A percentile compares a stretch with the other conserved stretches of the same genome.
phyloP scores from a whole-genome alignment of 257 asterid species.

The Petrea volubilis region DNA sequence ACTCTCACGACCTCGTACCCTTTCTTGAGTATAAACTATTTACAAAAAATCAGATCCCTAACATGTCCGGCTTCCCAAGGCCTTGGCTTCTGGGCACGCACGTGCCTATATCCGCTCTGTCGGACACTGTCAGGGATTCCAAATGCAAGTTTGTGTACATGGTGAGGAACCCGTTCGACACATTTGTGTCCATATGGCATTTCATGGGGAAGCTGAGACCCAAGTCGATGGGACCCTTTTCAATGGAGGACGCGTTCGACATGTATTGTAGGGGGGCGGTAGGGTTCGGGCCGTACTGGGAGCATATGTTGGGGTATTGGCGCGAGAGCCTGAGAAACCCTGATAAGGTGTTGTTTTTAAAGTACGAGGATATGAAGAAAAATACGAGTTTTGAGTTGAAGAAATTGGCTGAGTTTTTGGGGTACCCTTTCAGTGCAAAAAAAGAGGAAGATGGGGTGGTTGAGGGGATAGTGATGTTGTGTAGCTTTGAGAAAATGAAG shows the following conservation, averaged over 20 bases:
- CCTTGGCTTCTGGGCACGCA: conserved; percentile 50
- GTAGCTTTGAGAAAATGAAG: conserved; percentile 49
- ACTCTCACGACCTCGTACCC: conserved; percentile 54
- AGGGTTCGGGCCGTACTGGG: conserved; percentile 60
- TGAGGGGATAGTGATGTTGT: conserved; percentile 34
- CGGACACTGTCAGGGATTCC: conserved; percentile 27
- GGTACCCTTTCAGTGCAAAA: conserved; percentile 38
- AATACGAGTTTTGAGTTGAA: conserved; percentile 20
- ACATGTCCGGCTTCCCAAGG: conserved; percentile 24
- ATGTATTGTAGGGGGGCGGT: conserved; percentile 37
- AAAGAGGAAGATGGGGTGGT: conserved; percentile 44
- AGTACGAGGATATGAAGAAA: conserved; percentile 55
- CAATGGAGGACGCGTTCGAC: conserved; percentile 33
- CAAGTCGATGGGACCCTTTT: not conserved
- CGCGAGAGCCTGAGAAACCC: conserved; percentile 32
- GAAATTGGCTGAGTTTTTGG: conserved; percentile 47
- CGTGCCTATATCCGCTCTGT: conserved; percentile 36
- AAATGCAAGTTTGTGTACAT: conserved; percentile 42
- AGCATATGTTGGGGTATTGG: conserved; percentile 65
- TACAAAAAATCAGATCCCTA: conserved; percentile 24
- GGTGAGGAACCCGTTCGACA: conserved; percentile 51
- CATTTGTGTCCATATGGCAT: conserved; percentile 44
- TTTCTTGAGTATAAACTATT: conserved; percentile 47
- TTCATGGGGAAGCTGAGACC: conserved; percentile 25
- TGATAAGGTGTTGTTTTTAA: conserved; percentile 45